These are phyloP conservation scores for Glycine latifolia DNA, from an alignment of 306 rosid species.

Conservation along the genomic window DNA sequence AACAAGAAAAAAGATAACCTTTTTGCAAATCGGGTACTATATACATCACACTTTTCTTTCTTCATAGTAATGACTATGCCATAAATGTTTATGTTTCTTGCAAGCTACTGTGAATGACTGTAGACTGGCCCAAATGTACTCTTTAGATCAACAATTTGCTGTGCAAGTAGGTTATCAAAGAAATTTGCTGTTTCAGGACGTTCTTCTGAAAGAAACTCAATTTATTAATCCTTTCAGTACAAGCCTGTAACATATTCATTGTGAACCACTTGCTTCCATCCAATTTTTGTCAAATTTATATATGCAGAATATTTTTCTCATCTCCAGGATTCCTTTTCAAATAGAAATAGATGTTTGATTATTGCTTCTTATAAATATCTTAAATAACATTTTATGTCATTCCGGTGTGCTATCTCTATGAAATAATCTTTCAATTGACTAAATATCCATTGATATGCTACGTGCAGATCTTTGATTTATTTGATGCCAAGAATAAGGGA, in stretches of 20 bases:
- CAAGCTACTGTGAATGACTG: conserved; percentile 20
- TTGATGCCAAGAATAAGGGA: conserved; percentile 87
- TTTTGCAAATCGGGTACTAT: conserved; percentile 88
- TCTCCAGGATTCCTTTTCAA: no score
- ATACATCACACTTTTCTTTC: conserved; percentile 35
- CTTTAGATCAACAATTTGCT: conserved; percentile 14
- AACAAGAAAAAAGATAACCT: conserved; percentile 84
- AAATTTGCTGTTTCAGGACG: conserved; percentile 11
- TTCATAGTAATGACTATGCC: conserved; percentile 10
- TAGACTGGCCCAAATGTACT: conserved; percentile 14
- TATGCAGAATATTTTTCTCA: background rate
- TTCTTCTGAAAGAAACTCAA: conserved; percentile 4
- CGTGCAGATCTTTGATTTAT: conserved; percentile 87
- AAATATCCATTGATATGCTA: conserved; percentile 48
- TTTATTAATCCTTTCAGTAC: background rate
- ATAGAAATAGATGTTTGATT: conserved; percentile 5
- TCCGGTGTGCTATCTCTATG: background rate
- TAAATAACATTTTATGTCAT: background rate
- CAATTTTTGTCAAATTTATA: conserved; percentile 4
- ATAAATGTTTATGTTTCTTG: conserved; percentile 8
- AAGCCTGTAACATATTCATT: background rate
- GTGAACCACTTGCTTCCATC: conserved; percentile 19
- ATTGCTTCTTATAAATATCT: conserved; percentile 17
- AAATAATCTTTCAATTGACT: conserved; percentile 23
- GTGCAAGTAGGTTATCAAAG: conserved; percentile 26